These are phyloP conservation scores for Nemania abortiva DNA, from an alignment of 2,329 filamentous ascomycete genomes.

Conservation along the genomic window DNA sequence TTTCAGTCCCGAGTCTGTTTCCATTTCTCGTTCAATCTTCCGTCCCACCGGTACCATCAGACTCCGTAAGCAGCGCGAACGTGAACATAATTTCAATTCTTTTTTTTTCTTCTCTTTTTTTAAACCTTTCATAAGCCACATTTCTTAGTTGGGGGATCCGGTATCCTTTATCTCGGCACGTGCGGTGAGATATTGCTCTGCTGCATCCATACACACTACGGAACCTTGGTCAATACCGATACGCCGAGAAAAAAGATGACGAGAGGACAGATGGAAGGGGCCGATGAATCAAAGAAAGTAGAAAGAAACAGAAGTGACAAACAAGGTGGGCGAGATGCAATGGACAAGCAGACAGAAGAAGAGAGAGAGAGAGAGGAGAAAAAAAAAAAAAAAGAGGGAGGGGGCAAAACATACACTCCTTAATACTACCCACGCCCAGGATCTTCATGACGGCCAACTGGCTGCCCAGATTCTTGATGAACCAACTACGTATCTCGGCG, in stretches of 20 bases:
- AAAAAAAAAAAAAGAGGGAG: background rate
- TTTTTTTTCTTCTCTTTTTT: background rate
- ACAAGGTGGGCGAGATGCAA: too few relatives aligned
- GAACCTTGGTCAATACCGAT: background rate
- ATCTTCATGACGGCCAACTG: conserved; percentile 53
- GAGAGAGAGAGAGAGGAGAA: background rate
- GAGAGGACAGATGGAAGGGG: background rate
- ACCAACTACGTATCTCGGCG: conserved; percentile 57
- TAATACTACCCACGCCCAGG: conserved; percentile 45
- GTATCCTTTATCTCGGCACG: background rate
- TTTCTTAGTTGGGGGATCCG: background rate
- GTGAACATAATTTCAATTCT: background rate
- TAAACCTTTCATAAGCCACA: background rate
- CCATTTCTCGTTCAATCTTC: background rate
- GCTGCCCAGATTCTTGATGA: conserved; percentile 50
- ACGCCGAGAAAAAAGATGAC: background rate
- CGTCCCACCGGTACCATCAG: background rate
- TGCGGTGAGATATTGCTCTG: conserved; percentile 20
- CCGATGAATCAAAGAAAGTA: background rate
- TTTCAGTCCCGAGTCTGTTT: background rate
- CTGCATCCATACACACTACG: conserved; percentile 32
- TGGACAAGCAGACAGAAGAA: background rate
- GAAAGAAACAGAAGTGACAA: background rate
- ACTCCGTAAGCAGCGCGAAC: background rate
- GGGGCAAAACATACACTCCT: conserved; percentile 22